These are phyloP conservation scores for Leccinum fallax DNA, from an alignment of 1,284 basidiomycete species.

Conservation along the genomic window DNA sequence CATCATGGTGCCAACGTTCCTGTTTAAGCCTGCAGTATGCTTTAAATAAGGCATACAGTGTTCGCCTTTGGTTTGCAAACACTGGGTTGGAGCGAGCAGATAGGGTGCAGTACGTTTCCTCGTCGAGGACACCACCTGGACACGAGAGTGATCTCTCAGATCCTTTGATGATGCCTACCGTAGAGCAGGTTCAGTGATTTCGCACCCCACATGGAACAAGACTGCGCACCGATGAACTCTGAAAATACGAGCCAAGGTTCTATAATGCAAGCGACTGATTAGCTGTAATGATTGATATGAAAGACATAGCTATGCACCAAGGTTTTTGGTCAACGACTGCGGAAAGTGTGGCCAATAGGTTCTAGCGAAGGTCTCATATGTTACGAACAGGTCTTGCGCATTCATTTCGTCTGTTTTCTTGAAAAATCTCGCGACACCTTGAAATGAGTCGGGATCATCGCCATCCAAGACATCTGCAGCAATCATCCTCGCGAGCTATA, in stretches of 20 bases:
- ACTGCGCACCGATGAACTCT: slow-evolving; percentile 61
- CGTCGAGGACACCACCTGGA: slow-evolving; percentile 44
- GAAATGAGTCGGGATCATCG: slow-evolving; percentile 10
- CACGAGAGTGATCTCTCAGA: slow-evolving; percentile 50
- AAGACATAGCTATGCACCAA: slow-evolving; percentile 44
- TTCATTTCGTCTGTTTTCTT: slow-evolving; percentile 17
- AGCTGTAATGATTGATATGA: background rate
- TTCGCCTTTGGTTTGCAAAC: slow-evolving; percentile 51
- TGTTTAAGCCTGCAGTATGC: slow-evolving; percentile 53
- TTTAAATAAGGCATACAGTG: slow-evolving; percentile 59
- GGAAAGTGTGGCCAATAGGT: slow-evolving; percentile 69
- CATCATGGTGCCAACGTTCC: slow-evolving; percentile 52
- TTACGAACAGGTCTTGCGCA: slow-evolving; percentile 37
- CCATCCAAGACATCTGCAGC: slow-evolving; percentile 25
- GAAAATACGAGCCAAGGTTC: slow-evolving; percentile 45
- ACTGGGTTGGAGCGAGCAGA: slow-evolving; percentile 55
- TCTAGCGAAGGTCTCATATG: slow-evolving; percentile 52
- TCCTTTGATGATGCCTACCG: slow-evolving; percentile 66
- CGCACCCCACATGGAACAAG: background rate
- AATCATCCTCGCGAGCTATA: slow-evolving; percentile 18
- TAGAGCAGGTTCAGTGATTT: background rate
- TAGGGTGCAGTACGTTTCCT: slow-evolving; percentile 47
- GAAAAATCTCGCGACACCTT: slow-evolving; percentile 17
- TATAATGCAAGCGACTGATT: background rate
- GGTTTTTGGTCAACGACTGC: slow-evolving; percentile 50